Evolutionary conservation across 108 stramenopile species (phyloP), one percentile per base, ranked within the genome.

Genomic region (Cyclotella baltica): DNA sequence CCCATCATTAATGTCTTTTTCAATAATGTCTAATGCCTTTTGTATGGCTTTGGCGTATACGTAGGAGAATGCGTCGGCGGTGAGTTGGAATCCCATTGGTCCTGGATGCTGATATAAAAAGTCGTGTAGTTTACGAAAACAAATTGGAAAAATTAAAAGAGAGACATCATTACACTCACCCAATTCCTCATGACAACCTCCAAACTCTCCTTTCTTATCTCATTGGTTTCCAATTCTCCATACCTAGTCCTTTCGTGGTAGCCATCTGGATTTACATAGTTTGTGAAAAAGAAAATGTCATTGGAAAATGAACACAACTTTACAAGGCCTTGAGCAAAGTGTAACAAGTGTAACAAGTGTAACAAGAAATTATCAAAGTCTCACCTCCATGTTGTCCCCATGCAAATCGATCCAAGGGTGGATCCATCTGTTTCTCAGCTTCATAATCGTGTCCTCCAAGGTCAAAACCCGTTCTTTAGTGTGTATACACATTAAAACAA

Each of bases 11-110:
- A 78, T 37, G 15, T 77, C 80, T 20, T 73, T 62, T 20, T 86
- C 83, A 38, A 86, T 84, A 23, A 77, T 37, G 20, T 77, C 80
- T 35, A 86, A 53, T 19, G 86, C 86, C 28, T 81, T 77, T 34
- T 81, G 80, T 46, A 82, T 70, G 6, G 83, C 80, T 23, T 84
- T 65, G 0, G 86, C 76, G 56, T 86, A 86, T 13, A 77, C 79
- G 51, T 86, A 86, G 27, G 81, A 77, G 40, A 84, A 86, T 4
- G 86, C 83, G 56, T 86, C 86, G 13, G 86, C 80, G 23, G 76
- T 73, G 31, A 78, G 65, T 65, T 86, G 86, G 47, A 84, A 84
- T 19, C 68, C 86, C 72, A 86, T 70, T 34, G 86, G 86, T 28
- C 86, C 86, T 4, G 86, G 86, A 57, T 86, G 86, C 86, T 68